A percentile compares a stretch with the other conserved stretches of the same genome.
Evolutionary conservation across 2,329 filamentous ascomycete species (phyloP).

Genomic region (Sporothrix euskadiensis): DNA sequence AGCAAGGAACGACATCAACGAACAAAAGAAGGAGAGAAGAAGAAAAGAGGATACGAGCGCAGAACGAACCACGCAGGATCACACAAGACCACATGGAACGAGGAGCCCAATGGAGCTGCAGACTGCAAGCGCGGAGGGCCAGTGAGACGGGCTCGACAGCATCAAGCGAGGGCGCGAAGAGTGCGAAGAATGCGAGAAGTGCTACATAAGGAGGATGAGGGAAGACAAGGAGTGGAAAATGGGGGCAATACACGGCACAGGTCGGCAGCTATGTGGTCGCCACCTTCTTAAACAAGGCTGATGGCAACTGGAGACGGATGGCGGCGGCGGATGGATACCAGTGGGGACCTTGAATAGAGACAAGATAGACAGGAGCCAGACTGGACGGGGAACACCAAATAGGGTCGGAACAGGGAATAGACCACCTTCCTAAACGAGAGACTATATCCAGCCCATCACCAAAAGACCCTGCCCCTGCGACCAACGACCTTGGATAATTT

Average conservation of each 20-base stretch:
- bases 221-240: background rate
- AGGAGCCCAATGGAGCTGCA: background rate
- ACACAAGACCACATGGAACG: background rate
- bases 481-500: background rate
- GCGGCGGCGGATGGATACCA: background rate
- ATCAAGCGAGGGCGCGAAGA: background rate
- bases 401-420: no score
- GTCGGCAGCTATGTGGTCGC: background rate
- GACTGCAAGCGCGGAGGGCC: background rate
- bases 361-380: no score
- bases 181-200: no score
- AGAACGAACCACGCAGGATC: background rate
- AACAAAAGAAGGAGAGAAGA: background rate
- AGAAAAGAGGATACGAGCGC: background rate
- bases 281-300: constrained; percentile 14
- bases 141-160: background rate
- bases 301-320: background rate
- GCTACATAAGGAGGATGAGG: background rate
- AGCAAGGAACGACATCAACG: background rate
- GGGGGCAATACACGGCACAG: background rate
- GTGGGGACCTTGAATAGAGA: background rate
- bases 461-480: background rate
- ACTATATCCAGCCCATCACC: constrained; percentile 1
- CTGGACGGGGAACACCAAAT: background rate
- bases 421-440: constrained; percentile 17